phyloP scores from a whole-genome alignment of 106 monocot genomes.

The Dactylorhiza incarnata region DNA sequence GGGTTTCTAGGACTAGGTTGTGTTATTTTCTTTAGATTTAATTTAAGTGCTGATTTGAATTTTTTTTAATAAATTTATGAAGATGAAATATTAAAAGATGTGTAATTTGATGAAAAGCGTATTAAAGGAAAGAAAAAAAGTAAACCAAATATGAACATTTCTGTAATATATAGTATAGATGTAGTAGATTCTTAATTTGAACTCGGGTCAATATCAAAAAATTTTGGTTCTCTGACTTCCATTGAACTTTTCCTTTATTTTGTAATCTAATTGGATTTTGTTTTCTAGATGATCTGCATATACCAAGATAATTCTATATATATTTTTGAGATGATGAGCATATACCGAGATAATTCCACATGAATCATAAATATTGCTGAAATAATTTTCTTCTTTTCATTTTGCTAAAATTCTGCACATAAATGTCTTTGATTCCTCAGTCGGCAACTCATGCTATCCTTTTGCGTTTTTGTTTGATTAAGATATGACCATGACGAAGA shows the following conservation, averaged over 20 bases:
- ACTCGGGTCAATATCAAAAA: too few relatives aligned
- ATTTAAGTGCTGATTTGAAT: too few relatives aligned
- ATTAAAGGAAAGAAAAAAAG: too few relatives aligned
- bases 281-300: neutral
- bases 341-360: neutral
- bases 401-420: neutral
- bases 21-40: too few relatives aligned
- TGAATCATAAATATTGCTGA: neutral
- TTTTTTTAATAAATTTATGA: too few relatives aligned
- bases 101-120: too few relatives aligned
- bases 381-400: neutral
- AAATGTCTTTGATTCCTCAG: neutral
- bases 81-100: too few relatives aligned
- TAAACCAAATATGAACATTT: too few relatives aligned
- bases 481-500: constrained; percentile 82
- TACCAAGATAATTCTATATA: neutral
- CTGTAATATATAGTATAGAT: too few relatives aligned
- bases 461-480: constrained; percentile 5
- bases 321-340: neutral
- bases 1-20: too few relatives aligned
- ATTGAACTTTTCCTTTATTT: neutral
- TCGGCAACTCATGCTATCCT: neutral
- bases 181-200: too few relatives aligned
- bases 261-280: neutral
- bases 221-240: neutral